Base-by-base conservation (phyloP, 2,329 filamentous ascomycete genomes). In the Chaetomium sp. region DNA sequence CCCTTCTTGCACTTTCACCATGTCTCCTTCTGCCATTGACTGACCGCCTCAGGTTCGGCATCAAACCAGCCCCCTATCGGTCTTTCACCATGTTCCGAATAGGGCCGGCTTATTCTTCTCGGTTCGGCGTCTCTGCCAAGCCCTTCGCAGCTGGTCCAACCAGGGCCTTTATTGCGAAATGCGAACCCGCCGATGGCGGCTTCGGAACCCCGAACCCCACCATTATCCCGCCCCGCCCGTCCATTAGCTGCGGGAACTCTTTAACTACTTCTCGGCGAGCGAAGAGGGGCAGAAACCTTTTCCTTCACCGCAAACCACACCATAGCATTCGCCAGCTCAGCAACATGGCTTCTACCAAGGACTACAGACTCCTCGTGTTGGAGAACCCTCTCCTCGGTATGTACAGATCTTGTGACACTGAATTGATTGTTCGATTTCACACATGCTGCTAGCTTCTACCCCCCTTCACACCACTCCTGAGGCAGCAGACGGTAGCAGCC, bases 351-450 rank as follows among this genome's bases (percentile, higher is more conserved):
- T 73, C 85, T 65, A 70, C 74, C 66, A 87, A 91, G 76, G 86
- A 91, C 74, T 97, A 87, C 78, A 80, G 89, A 74, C 87, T 99
- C 68, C 81, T 97, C 69, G 94, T 88, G 75, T 77, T 99, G 68
- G 94, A 96, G 86, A 99, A 99, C 76, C 94, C 94, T 73, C 86
- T 99, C 67, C 88, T 99, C 68, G 92, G 88, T 91, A 77, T 65
- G 80, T 59, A 27, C 14, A 5, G 8, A 9, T 19, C 11, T 3
- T 7, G 6, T 41, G 46, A 4, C 10, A 11, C 27, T 14, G 34
- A 54, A 56, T 56, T 54, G 56, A 14, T 19, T 10, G n/a, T 32
- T 12, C 35, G 32, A 48, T 10, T 4, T 27, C 19, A 8, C n/a
- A 11, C 37, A 41, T 43, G 27, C 9, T 40, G 33, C 27, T 34